phyloP scores from a whole-genome alignment of 176 grass and related monocot genomes.

The Carex myosuroides region DNA sequence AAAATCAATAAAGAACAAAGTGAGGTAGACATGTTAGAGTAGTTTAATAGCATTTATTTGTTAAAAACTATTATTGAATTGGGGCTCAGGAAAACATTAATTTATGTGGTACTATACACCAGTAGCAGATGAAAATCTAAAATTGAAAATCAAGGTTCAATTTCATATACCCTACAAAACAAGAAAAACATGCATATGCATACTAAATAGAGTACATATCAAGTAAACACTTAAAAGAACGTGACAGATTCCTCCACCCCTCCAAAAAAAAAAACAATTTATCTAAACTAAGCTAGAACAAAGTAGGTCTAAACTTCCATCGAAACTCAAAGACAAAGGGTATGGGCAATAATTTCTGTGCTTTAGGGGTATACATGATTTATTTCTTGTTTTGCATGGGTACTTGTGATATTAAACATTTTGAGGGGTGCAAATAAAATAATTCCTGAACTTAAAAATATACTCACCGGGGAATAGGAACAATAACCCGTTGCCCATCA shows the following conservation, averaged over 20 bases:
- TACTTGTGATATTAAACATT: not conserved
- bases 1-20: slow-evolving; percentile 25
- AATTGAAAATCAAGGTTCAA: not conserved
- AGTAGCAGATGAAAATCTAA: not conserved
- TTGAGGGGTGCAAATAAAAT: slow-evolving; percentile 1
- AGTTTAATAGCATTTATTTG: not conserved
- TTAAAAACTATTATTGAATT: not conserved
- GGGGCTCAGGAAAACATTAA: not conserved
- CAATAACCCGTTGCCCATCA: slow-evolving; percentile 76
- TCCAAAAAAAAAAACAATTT: not conserved
- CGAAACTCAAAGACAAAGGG: not conserved
- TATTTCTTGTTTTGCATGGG: too few species aligned
- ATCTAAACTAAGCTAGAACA: not conserved
- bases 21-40: not conserved
- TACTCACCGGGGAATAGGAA: slow-evolving; percentile 68
- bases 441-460: not conserved
- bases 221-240: not conserved
- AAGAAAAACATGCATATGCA: not conserved
- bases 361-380: not conserved
- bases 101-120: not conserved
- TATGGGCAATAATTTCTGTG: not conserved
- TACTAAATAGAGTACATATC: not conserved
- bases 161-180: not conserved
- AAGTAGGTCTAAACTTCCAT: not conserved
- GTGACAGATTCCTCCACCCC: not conserved